A percentile compares a stretch with the other conserved stretches of the same genome.
phyloP scores from a whole-genome alignment of 1,284 basidiomycete genomes.

The Hypsizygus ulmarius region DNA sequence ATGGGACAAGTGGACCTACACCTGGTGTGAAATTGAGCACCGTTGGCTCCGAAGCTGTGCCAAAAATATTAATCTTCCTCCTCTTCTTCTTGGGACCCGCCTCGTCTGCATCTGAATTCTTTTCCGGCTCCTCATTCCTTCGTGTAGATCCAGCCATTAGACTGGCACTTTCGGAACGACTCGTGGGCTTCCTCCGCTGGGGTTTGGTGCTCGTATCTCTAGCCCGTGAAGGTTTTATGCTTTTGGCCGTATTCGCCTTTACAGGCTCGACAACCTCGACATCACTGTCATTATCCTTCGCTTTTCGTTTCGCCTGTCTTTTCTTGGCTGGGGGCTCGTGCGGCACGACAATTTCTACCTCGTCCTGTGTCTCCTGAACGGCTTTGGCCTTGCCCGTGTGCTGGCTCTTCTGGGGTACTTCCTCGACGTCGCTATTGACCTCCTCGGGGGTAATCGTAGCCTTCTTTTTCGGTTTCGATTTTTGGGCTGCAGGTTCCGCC shows the following conservation, averaged over 20 bases:
- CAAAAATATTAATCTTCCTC: constrained; percentile 59
- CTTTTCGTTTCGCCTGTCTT: constrained; percentile 17
- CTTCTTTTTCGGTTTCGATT: constrained; percentile 13
- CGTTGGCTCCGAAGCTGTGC: constrained; percentile 23
- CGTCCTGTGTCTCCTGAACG: constrained; percentile 19
- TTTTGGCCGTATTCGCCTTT: constrained; percentile 18
- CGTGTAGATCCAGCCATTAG: constrained; percentile 13
- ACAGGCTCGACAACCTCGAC: constrained; percentile 23
- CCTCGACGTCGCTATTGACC: constrained; percentile 5
- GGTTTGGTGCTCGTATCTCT: constrained; percentile 14
- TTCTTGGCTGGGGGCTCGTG: constrained; percentile 13
- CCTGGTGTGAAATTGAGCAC: constrained; percentile 33
- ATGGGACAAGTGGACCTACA: constrained; percentile 20
- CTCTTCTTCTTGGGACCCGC: constrained; percentile 48
- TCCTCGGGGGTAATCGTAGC: constrained; percentile 2
- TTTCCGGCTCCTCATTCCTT: constrained; percentile 10
- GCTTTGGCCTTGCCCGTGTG: constrained; percentile 28
- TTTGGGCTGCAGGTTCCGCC: not conserved
- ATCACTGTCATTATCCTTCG: constrained; percentile 20
- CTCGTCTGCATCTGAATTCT: constrained; percentile 26
- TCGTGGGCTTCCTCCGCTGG: constrained; percentile 12
- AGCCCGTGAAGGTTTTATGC: constrained; percentile 10
- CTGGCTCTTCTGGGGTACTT: constrained; percentile 9
- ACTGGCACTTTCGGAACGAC: constrained; percentile 20
- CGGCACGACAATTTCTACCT: constrained; percentile 7